Base-by-base conservation (phyloP, 495 filamentous ascomycete genomes). In the Aspergillus steynii region DNA sequence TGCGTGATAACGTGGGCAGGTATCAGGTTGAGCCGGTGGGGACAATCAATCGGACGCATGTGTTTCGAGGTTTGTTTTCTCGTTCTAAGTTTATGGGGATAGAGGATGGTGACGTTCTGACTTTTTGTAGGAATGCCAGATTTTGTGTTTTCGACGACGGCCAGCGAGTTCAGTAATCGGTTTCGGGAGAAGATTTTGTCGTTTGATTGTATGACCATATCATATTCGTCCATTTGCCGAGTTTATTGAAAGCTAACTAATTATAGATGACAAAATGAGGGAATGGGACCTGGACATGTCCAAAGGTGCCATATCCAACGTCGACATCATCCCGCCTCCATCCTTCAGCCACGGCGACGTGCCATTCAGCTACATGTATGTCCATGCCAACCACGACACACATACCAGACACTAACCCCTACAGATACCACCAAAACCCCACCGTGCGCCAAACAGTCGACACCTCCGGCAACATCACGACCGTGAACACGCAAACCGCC, bases 241-340 rank as follows among this genome's bases (percentile, higher is more conserved):
- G n/a, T 14, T 31, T 0, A 1, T 12, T n/a, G 8, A 48, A n/a
- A 3, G 29, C 56, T 52, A 37, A 59, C 46, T 26, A 9, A 20
- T 59, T 5, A 1, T 61, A 90, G 87, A 87, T 59, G 76, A 82
- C 1, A 87, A 87, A 53, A 77, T 97, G 60, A 89, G 88, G 58
- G 69, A 87, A n/a, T 96, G 93, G 73, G 80, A 87, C 53, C 73
- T 97, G 42, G 74, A 88, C 57, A 82, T 89, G 61, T 81, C 77
- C 53, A 86, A 86, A 71, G 86, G 88, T 20, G 68, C 76, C 27
- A 77, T 75, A 4, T 70, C 65, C 29, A 80, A 86, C 55, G 83
- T 84, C 37, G 90, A 93, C 64, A 82, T 96, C 54, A 84, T 93
- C 31, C 91, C 91, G 15, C 91, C 95, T 0, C 90, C 94, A 1